These are phyloP conservation scores for Malania oleifera DNA, from an alignment of 164 flowering plant genomes.

Conservation along the genomic window DNA sequence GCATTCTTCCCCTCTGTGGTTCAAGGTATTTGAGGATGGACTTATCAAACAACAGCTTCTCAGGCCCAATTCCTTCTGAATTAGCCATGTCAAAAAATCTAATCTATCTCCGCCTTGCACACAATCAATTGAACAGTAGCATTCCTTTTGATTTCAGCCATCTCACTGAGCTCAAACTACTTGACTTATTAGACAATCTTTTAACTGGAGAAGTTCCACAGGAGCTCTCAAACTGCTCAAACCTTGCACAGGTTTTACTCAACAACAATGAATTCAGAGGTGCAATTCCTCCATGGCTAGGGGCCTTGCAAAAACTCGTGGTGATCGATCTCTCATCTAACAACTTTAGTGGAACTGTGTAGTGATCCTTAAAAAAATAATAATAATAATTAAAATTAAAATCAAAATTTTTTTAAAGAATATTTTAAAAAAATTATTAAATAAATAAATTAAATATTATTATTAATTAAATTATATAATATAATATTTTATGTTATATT, in stretches of 20 bases:
- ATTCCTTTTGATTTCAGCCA: conserved; percentile 57
- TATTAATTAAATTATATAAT: no score
- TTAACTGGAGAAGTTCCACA: conserved; percentile 44
- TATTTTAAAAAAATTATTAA: no score
- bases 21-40: conserved; percentile 57
- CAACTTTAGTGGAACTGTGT: conserved; percentile 51
- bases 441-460: no score
- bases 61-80: conserved; percentile 58
- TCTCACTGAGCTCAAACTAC: conserved; percentile 55
- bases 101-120: conserved; percentile 67
- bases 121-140: conserved; percentile 49
- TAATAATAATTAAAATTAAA: no score
- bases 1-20: conserved; percentile 56
- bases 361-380: no score
- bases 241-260: conserved; percentile 58
- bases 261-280: conserved; percentile 51
- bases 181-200: conserved; percentile 72
- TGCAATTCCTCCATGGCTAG: conserved; percentile 63
- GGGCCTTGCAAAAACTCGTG: conserved; percentile 54
- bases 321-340: conserved; percentile 82
- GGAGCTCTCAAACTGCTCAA: conserved; percentile 42
- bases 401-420: no score
- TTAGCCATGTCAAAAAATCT: conserved; percentile 50
- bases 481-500: no score
- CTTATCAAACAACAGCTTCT: conserved; percentile 81